Evolutionary conservation across 352 stramenopile species (phyloP).

Genomic region (Chrysophaeum taylorii): DNA sequence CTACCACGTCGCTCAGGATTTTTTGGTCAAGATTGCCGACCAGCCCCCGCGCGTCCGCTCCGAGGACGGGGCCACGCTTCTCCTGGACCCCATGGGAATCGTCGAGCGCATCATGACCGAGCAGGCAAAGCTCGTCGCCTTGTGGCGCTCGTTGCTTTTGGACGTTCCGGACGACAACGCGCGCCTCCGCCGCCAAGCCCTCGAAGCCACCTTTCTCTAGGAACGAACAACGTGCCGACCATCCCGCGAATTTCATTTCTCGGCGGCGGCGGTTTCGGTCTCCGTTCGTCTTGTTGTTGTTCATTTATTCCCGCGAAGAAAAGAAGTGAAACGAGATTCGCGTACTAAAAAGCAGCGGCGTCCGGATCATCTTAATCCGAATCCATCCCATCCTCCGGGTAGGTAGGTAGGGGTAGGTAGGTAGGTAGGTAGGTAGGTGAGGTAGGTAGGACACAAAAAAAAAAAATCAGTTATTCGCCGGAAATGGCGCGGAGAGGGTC

Average conservation of each 20-base stretch:
- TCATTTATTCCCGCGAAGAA: too few relatives aligned
- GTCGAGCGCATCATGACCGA: background rate
- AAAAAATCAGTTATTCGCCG: slow-evolving; percentile 13
- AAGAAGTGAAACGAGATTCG: too few relatives aligned
- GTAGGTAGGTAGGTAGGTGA: too few relatives aligned
- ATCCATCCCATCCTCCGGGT: too few relatives aligned
- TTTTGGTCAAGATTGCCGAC: background rate
- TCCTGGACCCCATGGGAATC: background rate
- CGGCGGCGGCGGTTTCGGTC: too few relatives aligned
- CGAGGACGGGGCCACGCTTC: background rate
- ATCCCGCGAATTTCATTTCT: too few relatives aligned
- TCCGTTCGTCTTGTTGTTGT: too few relatives aligned
- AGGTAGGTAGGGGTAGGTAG: too few relatives aligned
- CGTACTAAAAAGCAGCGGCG: too few relatives aligned
- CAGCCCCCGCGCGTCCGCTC: background rate
- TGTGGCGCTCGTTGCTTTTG: background rate
- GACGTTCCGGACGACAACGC: background rate
- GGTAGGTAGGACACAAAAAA: too few relatives aligned
- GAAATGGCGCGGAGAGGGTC: slow-evolving; percentile 2
- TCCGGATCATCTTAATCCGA: too few relatives aligned
- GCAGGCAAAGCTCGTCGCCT: background rate
- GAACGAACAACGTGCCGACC: too few relatives aligned
- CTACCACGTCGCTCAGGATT: background rate
- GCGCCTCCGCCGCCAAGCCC: background rate
- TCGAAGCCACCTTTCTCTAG: background rate